Evolutionary conservation across 176 grass and related monocot genomes (phyloP).

Genomic region (Paspalum vaginatum): DNA sequence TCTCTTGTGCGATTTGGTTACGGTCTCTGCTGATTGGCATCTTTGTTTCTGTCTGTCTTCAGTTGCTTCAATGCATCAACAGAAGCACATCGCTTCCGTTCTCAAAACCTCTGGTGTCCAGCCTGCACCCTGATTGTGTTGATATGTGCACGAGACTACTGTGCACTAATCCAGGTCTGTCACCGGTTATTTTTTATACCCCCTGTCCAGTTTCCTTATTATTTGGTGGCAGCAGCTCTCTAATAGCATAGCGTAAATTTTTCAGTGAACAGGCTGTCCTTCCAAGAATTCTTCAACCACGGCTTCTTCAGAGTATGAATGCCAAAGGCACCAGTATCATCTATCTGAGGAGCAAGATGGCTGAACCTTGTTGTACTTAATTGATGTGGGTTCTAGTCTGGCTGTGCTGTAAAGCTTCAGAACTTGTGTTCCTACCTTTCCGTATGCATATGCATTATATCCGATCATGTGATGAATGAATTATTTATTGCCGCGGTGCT

Average conservation of each 20-base stretch:
- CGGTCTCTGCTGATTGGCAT: background rate
- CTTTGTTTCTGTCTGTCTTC: background rate
- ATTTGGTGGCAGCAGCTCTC: background rate
- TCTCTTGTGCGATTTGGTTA: background rate
- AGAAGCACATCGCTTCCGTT: conserved; percentile 36
- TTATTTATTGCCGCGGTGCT: background rate
- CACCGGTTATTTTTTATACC: background rate
- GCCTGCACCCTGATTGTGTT: conserved; percentile 39
- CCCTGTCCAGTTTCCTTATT: background rate
- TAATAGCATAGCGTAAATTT: background rate
- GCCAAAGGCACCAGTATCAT: background rate
- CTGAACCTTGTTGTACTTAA: background rate
- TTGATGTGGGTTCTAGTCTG: background rate
- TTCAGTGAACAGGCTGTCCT: conserved; percentile 35
- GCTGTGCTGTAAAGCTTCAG: background rate
- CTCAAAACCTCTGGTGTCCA: background rate
- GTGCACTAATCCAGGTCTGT: conserved; percentile 36
- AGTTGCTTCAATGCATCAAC: conserved; percentile 49
- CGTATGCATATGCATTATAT: background rate
- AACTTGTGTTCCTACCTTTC: background rate
- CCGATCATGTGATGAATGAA: background rate
- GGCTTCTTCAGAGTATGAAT: conserved; percentile 20
- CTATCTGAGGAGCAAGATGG: background rate
- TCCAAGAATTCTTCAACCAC: conserved; percentile 51
- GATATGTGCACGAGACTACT: conserved; percentile 47